Evolutionary conservation across 768 basidiomycete genomes (phyloP), one percentile per base, ranked within the genome.

Genomic region (Paxillus rubicundulus): DNA sequence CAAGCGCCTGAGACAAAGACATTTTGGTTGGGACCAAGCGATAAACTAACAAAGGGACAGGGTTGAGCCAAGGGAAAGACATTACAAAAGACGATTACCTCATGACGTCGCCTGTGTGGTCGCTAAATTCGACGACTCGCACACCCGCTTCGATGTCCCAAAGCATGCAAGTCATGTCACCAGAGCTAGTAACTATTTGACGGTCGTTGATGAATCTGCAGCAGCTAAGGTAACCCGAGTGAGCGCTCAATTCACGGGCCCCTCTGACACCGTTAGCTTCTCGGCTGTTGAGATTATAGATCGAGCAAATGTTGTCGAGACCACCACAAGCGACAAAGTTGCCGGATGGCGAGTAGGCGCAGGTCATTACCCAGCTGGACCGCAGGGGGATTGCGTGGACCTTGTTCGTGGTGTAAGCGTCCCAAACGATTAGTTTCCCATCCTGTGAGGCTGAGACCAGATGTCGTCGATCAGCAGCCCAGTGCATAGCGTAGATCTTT

Each of bases 361-460:
- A 99, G 47, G 96, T 99, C 96, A 99, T 99, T 74, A 99, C 96
- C 96, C 96, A 99, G 67, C 91, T 93, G 42, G 94, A 97, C 47
- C 96, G 87, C 43, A 99, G 78, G 46, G 96, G 96, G 69, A 99
- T 99, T 61, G 96, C 96, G 67, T 99, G 97, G 54, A 99, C 96
- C 78, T 99, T 99, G 82, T 99, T 99, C 53, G 95, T 97, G n/a
- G 96, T 98, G 74, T 98, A 98, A 46, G 96, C 96, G 72, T 99
- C 96, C 96, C 96, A 99, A 49, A 99, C 96, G 68, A 99, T 98
- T 53, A 99, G 83, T 72, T 99, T 99, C 48, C 96, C 96, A 68
- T 99, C 96, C 70, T 99, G 96, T 2, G 96, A 98, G n/a, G 96
- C 96, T 14, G 97, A 98, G 33, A 99, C 96, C 55, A 99, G 84